These are phyloP conservation scores for Penicillium robsamsonii DNA, from an alignment of 495 filamentous ascomycete species.

Conservation along the genomic window DNA sequence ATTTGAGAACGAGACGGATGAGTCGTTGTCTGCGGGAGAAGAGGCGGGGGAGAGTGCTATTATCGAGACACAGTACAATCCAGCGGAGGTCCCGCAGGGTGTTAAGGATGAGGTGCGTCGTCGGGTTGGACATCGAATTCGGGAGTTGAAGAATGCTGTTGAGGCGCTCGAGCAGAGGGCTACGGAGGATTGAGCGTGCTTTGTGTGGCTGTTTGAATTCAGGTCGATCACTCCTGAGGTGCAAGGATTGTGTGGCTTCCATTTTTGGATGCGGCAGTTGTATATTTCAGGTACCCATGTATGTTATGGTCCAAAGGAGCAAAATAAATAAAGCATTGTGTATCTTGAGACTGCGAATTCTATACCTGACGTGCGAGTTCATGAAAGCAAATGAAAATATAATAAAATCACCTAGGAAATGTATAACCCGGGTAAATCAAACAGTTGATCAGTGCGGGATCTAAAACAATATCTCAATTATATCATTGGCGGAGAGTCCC, in stretches of 20 bases:
- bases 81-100: constrained; percentile 23
- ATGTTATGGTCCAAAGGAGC: not conserved
- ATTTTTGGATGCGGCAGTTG: not conserved
- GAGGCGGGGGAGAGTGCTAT: constrained; percentile 13
- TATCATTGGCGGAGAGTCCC: not conserved
- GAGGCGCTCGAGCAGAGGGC: constrained; percentile 43
- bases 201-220: no score
- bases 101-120: constrained; percentile 39
- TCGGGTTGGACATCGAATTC: constrained; percentile 41
- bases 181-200: constrained; percentile 27
- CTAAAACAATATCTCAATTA: not conserved
- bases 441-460: not conserved
- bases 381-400: not conserved
- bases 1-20: constrained; percentile 13
- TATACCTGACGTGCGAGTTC: not conserved
- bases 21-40: not conserved
- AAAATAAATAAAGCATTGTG: not conserved
- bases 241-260: not conserved
- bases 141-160: constrained; percentile 46
- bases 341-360: not conserved
- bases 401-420: not conserved
- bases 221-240: not conserved
- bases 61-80: constrained; percentile 37
- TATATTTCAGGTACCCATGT: not conserved
- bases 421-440: not conserved